phyloP scores from a whole-genome alignment of 306 rosid genomes.

The Quercus parvula region DNA sequence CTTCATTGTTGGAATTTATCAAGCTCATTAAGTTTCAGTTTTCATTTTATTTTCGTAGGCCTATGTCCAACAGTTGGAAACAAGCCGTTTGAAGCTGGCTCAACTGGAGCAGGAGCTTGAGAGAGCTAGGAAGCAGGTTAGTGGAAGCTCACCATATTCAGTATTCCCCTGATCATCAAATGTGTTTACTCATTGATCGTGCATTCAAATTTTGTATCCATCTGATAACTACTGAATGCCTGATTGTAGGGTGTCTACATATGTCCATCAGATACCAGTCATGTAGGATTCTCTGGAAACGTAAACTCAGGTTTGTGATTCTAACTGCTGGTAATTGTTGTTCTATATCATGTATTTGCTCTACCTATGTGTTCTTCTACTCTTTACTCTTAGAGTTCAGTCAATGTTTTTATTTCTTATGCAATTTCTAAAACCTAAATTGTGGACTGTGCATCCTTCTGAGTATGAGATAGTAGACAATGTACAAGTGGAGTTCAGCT shows the following conservation, averaged over 20 bases:
- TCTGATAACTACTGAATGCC: conserved; percentile 16
- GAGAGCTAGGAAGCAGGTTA: conserved; percentile 69
- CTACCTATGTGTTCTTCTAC: background rate
- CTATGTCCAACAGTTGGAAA: conserved; percentile 86
- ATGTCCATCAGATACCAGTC: conserved; percentile 38
- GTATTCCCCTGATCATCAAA: background rate
- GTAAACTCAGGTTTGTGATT: conserved; percentile 63
- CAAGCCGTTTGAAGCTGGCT: conserved; percentile 74
- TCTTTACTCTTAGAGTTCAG: background rate
- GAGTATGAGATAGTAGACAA: background rate
- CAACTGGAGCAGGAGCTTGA: conserved; percentile 76
- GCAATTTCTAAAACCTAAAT: background rate
- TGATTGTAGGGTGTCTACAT: conserved; percentile 48
- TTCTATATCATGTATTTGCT: background rate
- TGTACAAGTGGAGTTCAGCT: background rate
- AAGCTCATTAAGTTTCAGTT: background rate
- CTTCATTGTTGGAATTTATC: background rate
- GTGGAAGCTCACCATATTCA: conserved; percentile 15
- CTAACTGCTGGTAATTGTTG: background rate
- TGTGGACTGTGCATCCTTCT: background rate
- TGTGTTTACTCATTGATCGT: conserved; percentile 3
- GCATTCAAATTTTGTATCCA: background rate
- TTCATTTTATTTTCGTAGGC: conserved; percentile 44
- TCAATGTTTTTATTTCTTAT: background rate
- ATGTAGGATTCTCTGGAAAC: conserved; percentile 47